Evolutionary conservation across 768 basidiomycete genomes (phyloP), one percentile per base, ranked within the genome.

Genomic region (Termitomyces sp.): DNA sequence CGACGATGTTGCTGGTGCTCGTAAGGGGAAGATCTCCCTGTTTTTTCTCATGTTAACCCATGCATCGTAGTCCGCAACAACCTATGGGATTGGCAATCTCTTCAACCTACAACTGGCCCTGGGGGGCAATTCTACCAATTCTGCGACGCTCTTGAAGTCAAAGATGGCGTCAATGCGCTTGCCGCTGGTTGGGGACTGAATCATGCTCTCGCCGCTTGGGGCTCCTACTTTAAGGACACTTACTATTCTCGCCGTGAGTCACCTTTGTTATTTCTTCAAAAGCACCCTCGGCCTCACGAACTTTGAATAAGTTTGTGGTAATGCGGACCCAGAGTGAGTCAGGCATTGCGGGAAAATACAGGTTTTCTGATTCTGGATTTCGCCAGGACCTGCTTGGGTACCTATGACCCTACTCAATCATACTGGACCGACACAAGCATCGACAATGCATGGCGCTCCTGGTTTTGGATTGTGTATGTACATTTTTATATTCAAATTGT

Each of bases 61-160:
- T 18, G 75, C 63, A 71, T 68, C 63, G 32, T 67, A 83, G 85
- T 84, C 50, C 78, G 70, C 52, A 78, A 82, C 60, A 78, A 80
- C 62, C 73, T 85, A 7, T 84, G 78, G 76, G 84, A 86, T 49
- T 91, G 88, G 88, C 88, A 89, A 61, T 59, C 60, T 9, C 63
- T 89, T 18, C 80, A 82, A 39, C 81, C 83, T 2, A 70, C 73
- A 15, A 66, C 69, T 2, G 84, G 83, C 4, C 70, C 77, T 3
- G 60, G 66, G 59, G 69, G 72, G 0, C 62, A 63, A 23, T 88
- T 88, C 69, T 83, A 74, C 70, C 56, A 75, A 16, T 88, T 86
- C 64, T 87, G 86, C 55, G 84, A 88, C 61, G 84, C 84, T 0
- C 70, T 88, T 0, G 85, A 88, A 65, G 81, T 85, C 18, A 83